phyloP scores from a whole-genome alignment of 805 yeast species.

The Lachancea nothofagi region DNA sequence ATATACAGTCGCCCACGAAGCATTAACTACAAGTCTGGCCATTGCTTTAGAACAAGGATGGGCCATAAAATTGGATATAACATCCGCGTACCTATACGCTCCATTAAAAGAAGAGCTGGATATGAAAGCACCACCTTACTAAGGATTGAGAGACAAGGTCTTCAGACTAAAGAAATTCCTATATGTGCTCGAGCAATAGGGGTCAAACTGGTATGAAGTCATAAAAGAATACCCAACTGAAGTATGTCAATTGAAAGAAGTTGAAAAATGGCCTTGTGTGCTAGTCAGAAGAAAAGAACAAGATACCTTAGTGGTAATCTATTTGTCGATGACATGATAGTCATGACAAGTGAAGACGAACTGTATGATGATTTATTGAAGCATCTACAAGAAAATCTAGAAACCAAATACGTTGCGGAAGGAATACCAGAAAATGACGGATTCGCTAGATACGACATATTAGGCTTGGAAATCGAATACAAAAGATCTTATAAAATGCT shows the following conservation, averaged over 20 bases:
- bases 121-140: slow-evolving; percentile 9
- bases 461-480: slow-evolving; percentile 15
- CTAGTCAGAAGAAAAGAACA: slow-evolving; percentile 5
- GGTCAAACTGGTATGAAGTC: not conserved
- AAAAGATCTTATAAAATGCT: slow-evolving; percentile 5
- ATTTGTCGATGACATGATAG: slow-evolving; percentile 17
- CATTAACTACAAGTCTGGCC: slow-evolving; percentile 13
- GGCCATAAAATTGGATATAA: slow-evolving; percentile 9
- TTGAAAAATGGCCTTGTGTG: slow-evolving; percentile 13
- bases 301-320: slow-evolving; percentile 8
- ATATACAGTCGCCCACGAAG: slow-evolving; percentile 14
- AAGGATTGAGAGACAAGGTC: slow-evolving; percentile 7
- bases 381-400: slow-evolving; percentile 7
- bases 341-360: slow-evolving; percentile 7
- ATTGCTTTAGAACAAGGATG: slow-evolving; percentile 6
- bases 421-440: slow-evolving; percentile 10
- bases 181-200: not conserved
- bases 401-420: slow-evolving; percentile 12
- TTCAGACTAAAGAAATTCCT: slow-evolving; percentile 8
- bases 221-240: not conserved
- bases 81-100: slow-evolving; percentile 10
- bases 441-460: slow-evolving; percentile 13
- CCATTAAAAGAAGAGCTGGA: slow-evolving; percentile 10
- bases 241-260: slow-evolving; percentile 6
- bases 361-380: not conserved